Percentiles rank a stretch among this genome's conserved stretches.
Evolutionary conservation across 371 early-diverging fungal genomes (phyloP).

Genomic region (Mortierella sp.): DNA sequence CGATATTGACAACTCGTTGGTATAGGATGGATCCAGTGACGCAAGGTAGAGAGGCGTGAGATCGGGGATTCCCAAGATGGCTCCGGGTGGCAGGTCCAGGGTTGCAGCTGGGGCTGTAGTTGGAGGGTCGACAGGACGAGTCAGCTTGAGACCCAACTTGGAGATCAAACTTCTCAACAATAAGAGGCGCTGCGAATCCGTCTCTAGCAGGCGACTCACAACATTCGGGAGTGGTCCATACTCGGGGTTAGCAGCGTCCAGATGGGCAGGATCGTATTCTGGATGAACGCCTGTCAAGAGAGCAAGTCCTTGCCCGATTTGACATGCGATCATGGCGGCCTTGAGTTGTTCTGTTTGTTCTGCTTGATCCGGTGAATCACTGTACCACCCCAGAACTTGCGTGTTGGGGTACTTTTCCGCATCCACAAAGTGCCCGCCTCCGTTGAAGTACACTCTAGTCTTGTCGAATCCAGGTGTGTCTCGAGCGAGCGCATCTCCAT

Average conservation of each 20-base stretch:
- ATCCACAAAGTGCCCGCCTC: conserved; percentile 81
- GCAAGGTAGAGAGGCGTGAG: conserved; percentile 69
- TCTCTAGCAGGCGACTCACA: conserved; percentile 55
- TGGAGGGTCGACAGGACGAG: conserved; percentile 14
- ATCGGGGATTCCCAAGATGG: conserved; percentile 55
- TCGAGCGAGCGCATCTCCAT: conserved; percentile 11
- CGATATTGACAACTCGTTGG: conserved; percentile 25
- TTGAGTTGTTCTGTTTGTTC: no score
- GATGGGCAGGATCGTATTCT: conserved; percentile 72
- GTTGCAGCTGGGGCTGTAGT: not conserved
- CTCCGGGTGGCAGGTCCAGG: conserved; percentile 29
- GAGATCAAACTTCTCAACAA: conserved; percentile 62
- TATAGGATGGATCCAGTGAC: conserved; percentile 54
- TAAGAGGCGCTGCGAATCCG: conserved; percentile 58
- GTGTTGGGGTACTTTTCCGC: conserved; percentile 55
- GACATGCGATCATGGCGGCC: conserved; percentile 66
- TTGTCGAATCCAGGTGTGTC: conserved; percentile 16
- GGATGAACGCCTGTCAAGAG: conserved; percentile 80
- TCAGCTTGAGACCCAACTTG: conserved; percentile 65
- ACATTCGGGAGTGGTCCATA: conserved; percentile 56
- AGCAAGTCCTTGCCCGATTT: conserved; percentile 73
- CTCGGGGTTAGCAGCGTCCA: conserved; percentile 56
- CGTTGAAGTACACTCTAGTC: conserved; percentile 76
- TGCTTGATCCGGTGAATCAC: no score
- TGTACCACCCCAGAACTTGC: conserved; percentile 72